These are phyloP conservation scores for Talaromyces ruber DNA, from an alignment of 495 filamentous ascomycete genomes.

Conservation along the genomic window DNA sequence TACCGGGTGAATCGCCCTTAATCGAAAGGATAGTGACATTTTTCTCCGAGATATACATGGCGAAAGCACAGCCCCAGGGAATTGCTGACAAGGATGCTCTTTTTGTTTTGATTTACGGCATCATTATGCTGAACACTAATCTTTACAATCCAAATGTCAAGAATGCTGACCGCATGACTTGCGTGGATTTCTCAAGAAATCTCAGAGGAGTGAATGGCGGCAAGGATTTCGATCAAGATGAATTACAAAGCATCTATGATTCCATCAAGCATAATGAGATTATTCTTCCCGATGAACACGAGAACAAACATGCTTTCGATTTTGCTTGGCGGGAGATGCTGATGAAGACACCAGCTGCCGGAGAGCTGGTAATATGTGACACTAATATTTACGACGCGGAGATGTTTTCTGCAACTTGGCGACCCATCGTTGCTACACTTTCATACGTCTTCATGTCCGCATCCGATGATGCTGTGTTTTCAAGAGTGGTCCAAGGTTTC, in stretches of 20 bases:
- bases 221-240: slow-evolving; percentile 75
- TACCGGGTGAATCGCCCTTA: slow-evolving; percentile 85
- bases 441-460: slow-evolving; percentile 99
- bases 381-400: slow-evolving; percentile 95
- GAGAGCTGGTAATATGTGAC: slow-evolving; percentile 68
- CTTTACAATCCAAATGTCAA: slow-evolving; percentile 93
- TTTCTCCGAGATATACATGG: slow-evolving; percentile 81
- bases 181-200: slow-evolving; percentile 74
- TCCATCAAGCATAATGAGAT: slow-evolving; percentile 91
- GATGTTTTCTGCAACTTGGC: slow-evolving; percentile 97
- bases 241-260: slow-evolving; percentile 81
- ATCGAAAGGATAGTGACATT: slow-evolving; percentile 88
- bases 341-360: slow-evolving; percentile 70
- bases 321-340: slow-evolving; percentile 95
- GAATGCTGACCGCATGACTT: slow-evolving; percentile 68
- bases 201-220: slow-evolving; percentile 81
- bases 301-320: slow-evolving; percentile 92
- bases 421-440: slow-evolving; percentile 84
- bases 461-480: slow-evolving; percentile 94
- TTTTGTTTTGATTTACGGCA: slow-evolving; percentile 86
- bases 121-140: slow-evolving; percentile 93
- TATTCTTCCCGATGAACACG: slow-evolving; percentile 93
- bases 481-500: slow-evolving; percentile 85
- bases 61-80: slow-evolving; percentile 59
- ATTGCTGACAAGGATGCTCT: slow-evolving; percentile 84